Evolutionary conservation across 2,329 filamentous ascomycete genomes (phyloP).

Genomic region (Fusarium pseudocircinatum): DNA sequence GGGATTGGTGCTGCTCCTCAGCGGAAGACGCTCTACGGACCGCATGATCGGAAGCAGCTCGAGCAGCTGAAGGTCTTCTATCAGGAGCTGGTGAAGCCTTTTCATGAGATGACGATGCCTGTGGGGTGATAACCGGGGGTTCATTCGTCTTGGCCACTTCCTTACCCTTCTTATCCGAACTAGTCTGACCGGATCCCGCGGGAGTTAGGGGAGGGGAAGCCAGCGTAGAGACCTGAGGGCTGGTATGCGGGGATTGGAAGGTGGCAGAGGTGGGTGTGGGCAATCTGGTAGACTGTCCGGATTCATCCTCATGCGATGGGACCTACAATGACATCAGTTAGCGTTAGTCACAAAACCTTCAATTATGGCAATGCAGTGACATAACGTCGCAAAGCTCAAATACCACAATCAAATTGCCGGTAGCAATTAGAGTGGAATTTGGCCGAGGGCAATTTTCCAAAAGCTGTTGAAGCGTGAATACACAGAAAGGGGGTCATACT

Average conservation of each 20-base stretch:
- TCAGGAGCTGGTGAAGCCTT: constrained; percentile 56
- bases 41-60: constrained; percentile 55
- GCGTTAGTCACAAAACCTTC: constrained; percentile 36
- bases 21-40: constrained; percentile 55
- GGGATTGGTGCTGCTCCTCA: constrained; percentile 53
- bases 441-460: not conserved
- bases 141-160: constrained; percentile 52
- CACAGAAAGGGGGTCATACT: constrained; percentile 63
- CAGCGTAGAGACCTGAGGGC: constrained; percentile 74
- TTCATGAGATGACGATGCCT: constrained; percentile 69
- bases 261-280: constrained; percentile 72
- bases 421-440: not conserved
- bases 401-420: not conserved
- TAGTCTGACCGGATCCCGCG: constrained; percentile 70
- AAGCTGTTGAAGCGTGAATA: constrained; percentile 2
- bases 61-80: constrained; percentile 52
- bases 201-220: constrained; percentile 92
- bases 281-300: constrained; percentile 68
- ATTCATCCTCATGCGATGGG: constrained; percentile 68
- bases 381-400: not conserved
- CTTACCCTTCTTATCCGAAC: constrained; percentile 45
- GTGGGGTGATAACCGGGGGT: constrained; percentile 70
- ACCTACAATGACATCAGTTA: constrained; percentile 56
- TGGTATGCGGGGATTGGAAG: constrained; percentile 72
- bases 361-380: not conserved